phyloP scores from a whole-genome alignment of 208 protist genomes.

The Leishmania lainsoni region DNA sequence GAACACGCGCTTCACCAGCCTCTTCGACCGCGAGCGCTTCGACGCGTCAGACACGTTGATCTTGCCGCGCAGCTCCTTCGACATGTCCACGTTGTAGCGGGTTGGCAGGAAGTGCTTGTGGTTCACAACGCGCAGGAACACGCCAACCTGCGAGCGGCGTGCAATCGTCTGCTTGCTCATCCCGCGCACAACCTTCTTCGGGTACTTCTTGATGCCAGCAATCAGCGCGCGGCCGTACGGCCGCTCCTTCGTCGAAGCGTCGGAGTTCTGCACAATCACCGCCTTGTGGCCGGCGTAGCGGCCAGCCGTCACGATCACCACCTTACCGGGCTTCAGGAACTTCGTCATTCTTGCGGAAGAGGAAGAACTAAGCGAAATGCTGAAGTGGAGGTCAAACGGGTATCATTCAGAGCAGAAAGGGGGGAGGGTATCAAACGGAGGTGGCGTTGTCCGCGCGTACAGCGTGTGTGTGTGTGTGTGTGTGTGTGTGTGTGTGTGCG shows the following conservation, averaged over 20 bases:
- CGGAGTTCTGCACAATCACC: slow-evolving; percentile 97
- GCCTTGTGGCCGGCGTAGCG: slow-evolving; percentile 98
- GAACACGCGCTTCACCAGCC: slow-evolving; percentile 91
- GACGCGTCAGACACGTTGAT: slow-evolving; percentile 91
- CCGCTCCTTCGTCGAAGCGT: slow-evolving; percentile 87
- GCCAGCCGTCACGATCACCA: slow-evolving; percentile 97
- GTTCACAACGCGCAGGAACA: slow-evolving; percentile 98
- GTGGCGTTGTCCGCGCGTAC: not conserved
- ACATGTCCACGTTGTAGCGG: slow-evolving; percentile 95
- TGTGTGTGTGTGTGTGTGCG: not conserved
- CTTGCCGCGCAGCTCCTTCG: slow-evolving; percentile 90
- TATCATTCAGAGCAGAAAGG: not conserved
- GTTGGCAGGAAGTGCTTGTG: slow-evolving; percentile 99
- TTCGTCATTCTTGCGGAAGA: slow-evolving; percentile 56
- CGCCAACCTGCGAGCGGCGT: slow-evolving; percentile 92
- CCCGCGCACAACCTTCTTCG: slow-evolving; percentile 92
- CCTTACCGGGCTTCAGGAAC: slow-evolving; percentile 97
- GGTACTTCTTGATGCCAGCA: slow-evolving; percentile 96
- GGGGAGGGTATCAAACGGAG: not conserved
- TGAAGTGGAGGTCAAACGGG: not conserved
- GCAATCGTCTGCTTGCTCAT: slow-evolving; percentile 95
- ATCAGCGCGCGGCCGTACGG: slow-evolving; percentile 96
- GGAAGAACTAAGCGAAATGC: not conserved
- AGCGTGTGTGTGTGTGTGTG: not conserved
- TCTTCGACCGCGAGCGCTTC: slow-evolving; percentile 86